A percentile compares a stretch with the other conserved stretches of the same genome.
Evolutionary conservation across 2,329 filamentous ascomycete species (phyloP).

Genomic region (Ascochyta rabiei): DNA sequence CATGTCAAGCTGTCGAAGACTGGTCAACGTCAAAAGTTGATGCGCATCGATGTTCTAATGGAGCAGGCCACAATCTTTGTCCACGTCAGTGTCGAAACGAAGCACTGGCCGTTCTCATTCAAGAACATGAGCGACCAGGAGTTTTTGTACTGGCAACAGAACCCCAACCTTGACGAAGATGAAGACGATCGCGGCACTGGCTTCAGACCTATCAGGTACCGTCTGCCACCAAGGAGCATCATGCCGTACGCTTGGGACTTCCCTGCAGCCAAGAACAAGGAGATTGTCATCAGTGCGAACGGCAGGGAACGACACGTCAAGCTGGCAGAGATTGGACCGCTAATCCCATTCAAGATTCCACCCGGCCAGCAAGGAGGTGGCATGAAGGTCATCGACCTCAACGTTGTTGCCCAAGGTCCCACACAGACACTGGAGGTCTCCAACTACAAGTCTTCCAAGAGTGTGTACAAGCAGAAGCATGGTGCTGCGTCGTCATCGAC

Average conservation of each 20-base stretch:
- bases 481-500: constrained; percentile 62
- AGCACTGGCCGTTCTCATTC: constrained; percentile 98
- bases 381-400: constrained; percentile 93
- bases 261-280: constrained; percentile 94
- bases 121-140: constrained; percentile 97
- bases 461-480: constrained; percentile 78
- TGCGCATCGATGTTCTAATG: constrained; percentile 87
- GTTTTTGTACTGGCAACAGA: constrained; percentile 94
- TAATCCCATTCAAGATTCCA: constrained; percentile 90
- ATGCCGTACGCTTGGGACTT: constrained; percentile 99
- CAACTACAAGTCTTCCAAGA: constrained; percentile 92
- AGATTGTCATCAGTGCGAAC: constrained; percentile 80
- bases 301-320: constrained; percentile 90
- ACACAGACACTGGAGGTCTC: constrained; percentile 93
- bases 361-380: constrained; percentile 65
- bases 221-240: constrained; percentile 89
- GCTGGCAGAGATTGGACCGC: constrained; percentile 92
- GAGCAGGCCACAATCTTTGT: constrained; percentile 94
- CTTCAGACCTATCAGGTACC: constrained; percentile 92
- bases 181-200: constrained; percentile 80
- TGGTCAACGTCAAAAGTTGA: constrained; percentile 84
- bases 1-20: constrained; percentile 93
- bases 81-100: constrained; percentile 86
- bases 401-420: constrained; percentile 92
- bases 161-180: constrained; percentile 91